Percentiles rank a stretch among this genome's conserved stretches.
These are phyloP conservation scores for Candida sonorensis DNA, from an alignment of 805 yeast species.

Conservation along the genomic window DNA sequence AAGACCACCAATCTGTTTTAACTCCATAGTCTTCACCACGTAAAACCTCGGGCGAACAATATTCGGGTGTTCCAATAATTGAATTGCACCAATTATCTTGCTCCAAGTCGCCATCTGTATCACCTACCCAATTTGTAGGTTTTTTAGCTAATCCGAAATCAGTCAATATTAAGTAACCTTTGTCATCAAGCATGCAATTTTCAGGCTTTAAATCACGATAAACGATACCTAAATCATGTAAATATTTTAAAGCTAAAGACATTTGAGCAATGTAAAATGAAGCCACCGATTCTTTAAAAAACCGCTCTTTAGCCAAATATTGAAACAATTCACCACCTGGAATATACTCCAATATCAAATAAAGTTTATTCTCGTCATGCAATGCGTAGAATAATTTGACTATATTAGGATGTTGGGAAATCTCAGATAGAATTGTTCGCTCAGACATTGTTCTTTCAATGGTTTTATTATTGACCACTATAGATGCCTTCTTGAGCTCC, in stretches of 20 bases:
- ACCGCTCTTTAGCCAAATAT: conserved; percentile 41
- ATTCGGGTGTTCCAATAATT: conserved; percentile 71
- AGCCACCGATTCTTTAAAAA: conserved; percentile 51
- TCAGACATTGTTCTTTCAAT: conserved; percentile 75
- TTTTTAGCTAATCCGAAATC: conserved; percentile 76
- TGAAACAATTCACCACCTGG: conserved; percentile 87
- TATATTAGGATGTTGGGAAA: conserved; percentile 70
- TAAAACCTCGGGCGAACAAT: conserved; percentile 84
- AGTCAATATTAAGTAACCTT: conserved; percentile 74
- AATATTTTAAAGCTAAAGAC: conserved; percentile 65
- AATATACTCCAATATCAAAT: conserved; percentile 69
- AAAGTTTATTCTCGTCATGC: conserved; percentile 69
- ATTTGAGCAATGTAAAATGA: conserved; percentile 77
- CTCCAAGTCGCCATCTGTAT: conserved; percentile 17
- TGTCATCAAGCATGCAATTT: conserved; percentile 67
- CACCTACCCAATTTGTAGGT: conserved; percentile 19
- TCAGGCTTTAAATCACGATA: conserved; percentile 88
- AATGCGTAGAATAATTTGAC: conserved; percentile 79
- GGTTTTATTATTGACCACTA: conserved; percentile 43
- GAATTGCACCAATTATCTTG: conserved; percentile 43
- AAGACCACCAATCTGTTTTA: conserved; percentile 84
- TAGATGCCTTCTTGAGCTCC: conserved; percentile 73
- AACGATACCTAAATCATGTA: conserved; percentile 73
- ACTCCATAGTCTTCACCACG: conserved; percentile 70
- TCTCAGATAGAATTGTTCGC: conserved; percentile 53